Base-by-base conservation (phyloP, 805 yeast genomes). In the Brettanomyces sp. region DNA sequence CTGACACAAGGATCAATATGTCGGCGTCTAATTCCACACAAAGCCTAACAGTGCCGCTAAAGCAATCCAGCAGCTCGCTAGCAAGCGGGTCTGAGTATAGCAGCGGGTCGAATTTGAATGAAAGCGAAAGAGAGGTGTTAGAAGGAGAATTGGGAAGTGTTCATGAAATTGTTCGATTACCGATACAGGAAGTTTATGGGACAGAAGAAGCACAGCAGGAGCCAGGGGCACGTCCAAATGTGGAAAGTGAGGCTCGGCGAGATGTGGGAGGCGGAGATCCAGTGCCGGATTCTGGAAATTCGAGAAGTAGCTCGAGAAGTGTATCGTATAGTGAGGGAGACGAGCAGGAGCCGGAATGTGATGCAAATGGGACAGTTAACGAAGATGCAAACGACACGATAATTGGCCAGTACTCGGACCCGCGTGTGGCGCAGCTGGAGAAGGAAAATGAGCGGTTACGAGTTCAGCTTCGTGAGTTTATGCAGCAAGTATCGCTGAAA, bases 121-220 rank as follows among this genome's bases (percentile, higher is more conserved):
- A 28, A 9, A 28, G 32, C 32, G 32, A 28, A 28, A 28, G 11
- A 9, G 32, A 28, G 32, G 32, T 28, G 7, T 28, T 28, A 28
- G 32, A 28, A 24, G 41, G 23, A 22, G 44, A 41, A 5, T n/a
- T 41, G 21, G 44, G 44, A 25, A 42, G 44, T 18, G 39, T 42
- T 23, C 44, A 42, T 24, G 39, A 42, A 12, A 9, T 42, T 13
- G 39, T 42, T 11, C 6, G 32, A 32, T 30, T 42, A 8, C 44
- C 44, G 4, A 41, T 41, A n/a, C 37, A 41, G 38, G 44, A 34
- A 18, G 8, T 41, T n/a, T 18, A 39, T 14, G 25, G 38, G 38
- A 18, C 18, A 8, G 18, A 14, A 18, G 13, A 6, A 8, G 38
- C 12, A 7, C 7, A 36, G 3, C 28, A 14, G 9, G 28, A 38